Evolutionary conservation across 805 yeast species (phyloP).

Genomic region (Candida namnaoensis): DNA sequence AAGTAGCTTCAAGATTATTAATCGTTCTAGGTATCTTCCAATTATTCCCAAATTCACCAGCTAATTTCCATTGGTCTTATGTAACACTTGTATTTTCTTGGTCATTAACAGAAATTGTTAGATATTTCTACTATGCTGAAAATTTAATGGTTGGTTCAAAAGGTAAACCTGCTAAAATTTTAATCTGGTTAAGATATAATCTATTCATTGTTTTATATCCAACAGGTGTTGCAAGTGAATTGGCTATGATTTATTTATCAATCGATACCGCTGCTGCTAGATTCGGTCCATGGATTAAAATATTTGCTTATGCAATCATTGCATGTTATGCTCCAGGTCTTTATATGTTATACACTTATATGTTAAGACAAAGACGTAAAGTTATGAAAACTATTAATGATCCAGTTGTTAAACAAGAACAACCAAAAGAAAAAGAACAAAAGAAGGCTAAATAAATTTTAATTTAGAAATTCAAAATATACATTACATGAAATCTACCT

Average conservation of each 20-base stretch:
- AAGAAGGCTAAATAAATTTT: not conserved
- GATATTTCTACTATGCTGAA: conserved; percentile 83
- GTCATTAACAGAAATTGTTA: conserved; percentile 88
- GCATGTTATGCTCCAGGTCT: conserved; percentile 79
- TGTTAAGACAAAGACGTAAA: conserved; percentile 83
- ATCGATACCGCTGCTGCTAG: conserved; percentile 55
- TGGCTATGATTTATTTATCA: conserved; percentile 59
- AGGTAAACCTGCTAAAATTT: conserved; percentile 43
- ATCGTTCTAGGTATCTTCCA: conserved; percentile 79
- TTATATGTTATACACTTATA: conserved; percentile 75
- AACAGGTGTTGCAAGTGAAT: conserved; percentile 83
- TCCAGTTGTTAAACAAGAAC: not conserved
- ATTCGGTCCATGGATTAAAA: conserved; percentile 43
- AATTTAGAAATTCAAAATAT: too few relatives aligned
- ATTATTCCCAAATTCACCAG: conserved; percentile 65
- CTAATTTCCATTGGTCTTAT: conserved; percentile 50
- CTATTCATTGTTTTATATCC: conserved; percentile 82
- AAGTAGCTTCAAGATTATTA: conserved; percentile 77
- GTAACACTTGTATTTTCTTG: conserved; percentile 70
- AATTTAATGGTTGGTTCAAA: conserved; percentile 33
- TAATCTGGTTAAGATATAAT: conserved; percentile 75
- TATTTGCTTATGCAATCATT: conserved; percentile 47
- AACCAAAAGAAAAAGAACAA: not conserved
- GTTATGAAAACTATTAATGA: conserved; percentile 39
- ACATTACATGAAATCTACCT: too few relatives aligned